phyloP scores from a whole-genome alignment of 202 grass and related monocot species.

The Alloteropsis angusta region DNA sequence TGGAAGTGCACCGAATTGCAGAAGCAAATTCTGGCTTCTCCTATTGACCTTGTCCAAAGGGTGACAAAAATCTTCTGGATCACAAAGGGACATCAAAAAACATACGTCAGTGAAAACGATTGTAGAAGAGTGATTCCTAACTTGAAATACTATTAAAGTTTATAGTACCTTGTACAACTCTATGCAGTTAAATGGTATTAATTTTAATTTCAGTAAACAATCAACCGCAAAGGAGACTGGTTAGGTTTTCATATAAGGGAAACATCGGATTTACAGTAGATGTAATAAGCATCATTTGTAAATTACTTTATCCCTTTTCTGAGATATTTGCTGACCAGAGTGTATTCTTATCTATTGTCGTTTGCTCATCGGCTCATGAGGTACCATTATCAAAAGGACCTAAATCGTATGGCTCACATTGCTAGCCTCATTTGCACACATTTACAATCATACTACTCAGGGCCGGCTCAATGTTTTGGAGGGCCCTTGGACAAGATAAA shows the following conservation, averaged over 20 bases:
- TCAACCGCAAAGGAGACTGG: too few relatives aligned
- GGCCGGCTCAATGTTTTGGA: too few relatives aligned
- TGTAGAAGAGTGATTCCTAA: neutral
- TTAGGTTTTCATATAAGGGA: neutral
- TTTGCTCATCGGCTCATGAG: neutral
- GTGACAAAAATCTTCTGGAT: constrained; percentile 7
- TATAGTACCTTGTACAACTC: neutral
- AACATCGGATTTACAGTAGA: neutral
- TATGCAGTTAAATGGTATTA: neutral
- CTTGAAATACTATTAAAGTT: neutral
- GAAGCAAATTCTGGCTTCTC: constrained; percentile 26
- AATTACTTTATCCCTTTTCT: neutral
- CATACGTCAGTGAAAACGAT: neutral
- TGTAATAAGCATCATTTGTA: neutral
- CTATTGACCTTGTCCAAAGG: constrained; percentile 12
- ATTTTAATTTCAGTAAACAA: neutral
- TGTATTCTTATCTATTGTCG: neutral
- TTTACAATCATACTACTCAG: neutral
- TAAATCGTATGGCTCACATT: neutral
- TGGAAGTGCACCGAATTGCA: constrained; percentile 29
- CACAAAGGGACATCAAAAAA: neutral
- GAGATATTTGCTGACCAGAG: neutral
- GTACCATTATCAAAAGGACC: neutral
- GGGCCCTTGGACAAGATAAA: too few relatives aligned
- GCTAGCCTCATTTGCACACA: neutral